These are phyloP conservation scores for Komagataella populi DNA, from an alignment of 805 yeast species.

Conservation along the genomic window DNA sequence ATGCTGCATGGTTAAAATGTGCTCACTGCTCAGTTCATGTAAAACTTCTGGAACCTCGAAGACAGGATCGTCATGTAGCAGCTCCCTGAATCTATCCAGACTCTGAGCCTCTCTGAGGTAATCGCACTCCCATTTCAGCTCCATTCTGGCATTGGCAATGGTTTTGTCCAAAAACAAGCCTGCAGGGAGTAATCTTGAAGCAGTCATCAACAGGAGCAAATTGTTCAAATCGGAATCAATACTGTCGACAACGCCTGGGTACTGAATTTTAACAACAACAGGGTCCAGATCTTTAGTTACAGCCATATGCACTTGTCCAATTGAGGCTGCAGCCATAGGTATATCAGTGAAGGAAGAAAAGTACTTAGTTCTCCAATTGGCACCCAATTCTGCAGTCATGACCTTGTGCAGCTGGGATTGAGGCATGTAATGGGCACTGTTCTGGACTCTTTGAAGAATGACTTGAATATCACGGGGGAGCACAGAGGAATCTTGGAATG, in stretches of 20 bases:
- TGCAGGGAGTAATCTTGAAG: conserved; percentile 76
- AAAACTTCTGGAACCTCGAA: conserved; percentile 76
- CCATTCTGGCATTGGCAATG: conserved; percentile 84
- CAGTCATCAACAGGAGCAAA: conserved; percentile 66
- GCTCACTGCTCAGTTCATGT: conserved; percentile 65
- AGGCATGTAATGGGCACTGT: conserved; percentile 95
- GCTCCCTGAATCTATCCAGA: conserved; percentile 50
- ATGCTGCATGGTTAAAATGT: conserved; percentile 79
- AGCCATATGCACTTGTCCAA: conserved; percentile 92
- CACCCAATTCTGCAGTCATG: conserved; percentile 62
- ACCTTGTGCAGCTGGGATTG: conserved; percentile 73
- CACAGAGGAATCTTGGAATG: conserved; percentile 82
- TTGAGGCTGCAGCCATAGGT: conserved; percentile 95
- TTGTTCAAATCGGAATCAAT: conserved; percentile 92
- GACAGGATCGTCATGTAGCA: conserved; percentile 44
- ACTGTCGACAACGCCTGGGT: conserved; percentile 90
- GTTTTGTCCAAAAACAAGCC: conserved; percentile 89
- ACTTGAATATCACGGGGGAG: conserved; percentile 78
- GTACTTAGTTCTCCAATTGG: conserved; percentile 53
- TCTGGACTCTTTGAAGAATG: conserved; percentile 75
- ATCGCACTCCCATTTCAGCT: conserved; percentile 96
- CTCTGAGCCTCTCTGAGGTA: conserved; percentile 80
- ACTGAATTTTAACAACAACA: conserved; percentile 92
- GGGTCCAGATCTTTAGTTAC: conserved; percentile 48
- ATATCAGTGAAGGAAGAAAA: conserved; percentile 70